phyloP scores from a whole-genome alignment of 2,329 filamentous ascomycete species.

The Trichoderma pleuroti region DNA sequence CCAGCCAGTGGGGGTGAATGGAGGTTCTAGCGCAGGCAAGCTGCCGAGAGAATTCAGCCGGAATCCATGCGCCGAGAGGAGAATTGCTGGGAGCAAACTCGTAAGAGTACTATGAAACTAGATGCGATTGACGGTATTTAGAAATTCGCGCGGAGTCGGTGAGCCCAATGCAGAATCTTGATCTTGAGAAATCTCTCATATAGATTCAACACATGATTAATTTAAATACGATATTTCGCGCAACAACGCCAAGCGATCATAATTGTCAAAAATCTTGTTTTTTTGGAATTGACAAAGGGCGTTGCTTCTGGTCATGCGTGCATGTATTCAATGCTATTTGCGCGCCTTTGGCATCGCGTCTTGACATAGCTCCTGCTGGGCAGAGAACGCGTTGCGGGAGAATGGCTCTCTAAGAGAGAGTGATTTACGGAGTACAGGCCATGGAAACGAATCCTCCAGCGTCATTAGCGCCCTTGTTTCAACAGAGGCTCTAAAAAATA shows the following conservation, averaged over 20 bases:
- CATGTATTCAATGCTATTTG: background rate
- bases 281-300: background rate
- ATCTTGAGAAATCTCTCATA: background rate
- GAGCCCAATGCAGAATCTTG: background rate
- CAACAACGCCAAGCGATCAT: background rate
- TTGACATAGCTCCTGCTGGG: background rate
- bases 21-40: too few relatives aligned
- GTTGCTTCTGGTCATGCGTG: background rate
- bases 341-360: background rate
- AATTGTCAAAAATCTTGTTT: background rate
- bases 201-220: too few relatives aligned
- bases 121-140: background rate
- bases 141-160: background rate
- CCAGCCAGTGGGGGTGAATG: background rate
- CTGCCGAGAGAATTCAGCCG: background rate
- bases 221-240: background rate
- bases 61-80: too few relatives aligned
- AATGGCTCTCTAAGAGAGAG: background rate
- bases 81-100: background rate
- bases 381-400: background rate
- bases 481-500: background rate
- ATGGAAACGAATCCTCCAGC: background rate
- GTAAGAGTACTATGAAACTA: background rate
- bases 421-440: too few relatives aligned
- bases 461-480: slow-evolving; percentile 10